Conservation (phyloP, 1,139 yeast genomes). For the Kodamaea alishanica region DNA sequence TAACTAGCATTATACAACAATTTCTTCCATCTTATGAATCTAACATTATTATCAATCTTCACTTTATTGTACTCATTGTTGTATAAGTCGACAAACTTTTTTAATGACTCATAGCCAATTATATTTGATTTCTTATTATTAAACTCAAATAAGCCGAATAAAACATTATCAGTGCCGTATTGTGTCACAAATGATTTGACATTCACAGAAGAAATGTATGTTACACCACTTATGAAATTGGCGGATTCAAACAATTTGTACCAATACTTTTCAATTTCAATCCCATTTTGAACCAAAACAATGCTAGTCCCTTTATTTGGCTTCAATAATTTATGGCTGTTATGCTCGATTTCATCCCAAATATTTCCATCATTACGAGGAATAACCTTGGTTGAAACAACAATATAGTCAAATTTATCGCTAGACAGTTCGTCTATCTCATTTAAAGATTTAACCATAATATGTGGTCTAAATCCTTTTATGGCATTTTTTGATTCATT, state of each 20-base stretch:
- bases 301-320: conserved; percentile 38
- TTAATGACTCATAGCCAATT: conserved; percentile 22
- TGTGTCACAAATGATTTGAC: conserved; percentile 49
- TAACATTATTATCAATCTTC: conserved; percentile 45
- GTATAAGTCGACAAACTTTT: conserved; percentile 50
- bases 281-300: conserved; percentile 69
- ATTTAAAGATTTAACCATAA: conserved; percentile 21
- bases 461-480: conserved; percentile 24
- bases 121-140: conserved; percentile 10
- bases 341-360: conserved; percentile 21
- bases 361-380: conserved; percentile 20
- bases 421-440: conserved; percentile 17
- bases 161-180: conserved; percentile 50
- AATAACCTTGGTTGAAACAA: conserved; percentile 32
- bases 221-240: conserved; percentile 56
- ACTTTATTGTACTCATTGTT: conserved; percentile 40
- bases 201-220: conserved; percentile 64
- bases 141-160: conserved; percentile 50
- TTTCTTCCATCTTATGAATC: conserved; percentile 66
- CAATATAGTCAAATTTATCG: conserved; percentile 32
- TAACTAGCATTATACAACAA: conserved; percentile 65
- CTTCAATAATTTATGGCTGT: conserved; percentile 10
- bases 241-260: conserved; percentile 37
- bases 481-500: conserved; percentile 16
- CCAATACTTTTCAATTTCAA: conserved; percentile 63